Conservation (phyloP, 2,329 filamentous ascomycete genomes). For the Xylariomycetidae sp. region DNA sequence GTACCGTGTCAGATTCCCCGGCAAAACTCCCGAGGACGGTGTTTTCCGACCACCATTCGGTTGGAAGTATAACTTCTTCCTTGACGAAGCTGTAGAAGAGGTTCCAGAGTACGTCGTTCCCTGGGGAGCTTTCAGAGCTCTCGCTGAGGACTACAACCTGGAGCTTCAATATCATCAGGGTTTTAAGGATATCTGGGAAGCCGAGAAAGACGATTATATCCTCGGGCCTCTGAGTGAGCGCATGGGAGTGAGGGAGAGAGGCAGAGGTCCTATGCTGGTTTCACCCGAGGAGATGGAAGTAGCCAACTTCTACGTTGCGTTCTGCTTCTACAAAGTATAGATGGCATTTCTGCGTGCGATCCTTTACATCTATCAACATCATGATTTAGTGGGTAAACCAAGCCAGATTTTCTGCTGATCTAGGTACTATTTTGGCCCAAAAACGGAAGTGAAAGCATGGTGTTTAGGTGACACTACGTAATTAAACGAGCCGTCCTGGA, state of each 20-base stretch:
- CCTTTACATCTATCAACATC: too few species aligned
- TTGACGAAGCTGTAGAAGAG: slow-evolving; percentile 92
- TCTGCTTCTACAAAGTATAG: slow-evolving; percentile 94
- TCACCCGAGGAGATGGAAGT: slow-evolving; percentile 89
- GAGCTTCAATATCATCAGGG: slow-evolving; percentile 91
- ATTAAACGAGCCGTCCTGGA: too few species aligned
- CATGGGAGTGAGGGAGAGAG: slow-evolving; percentile 84
- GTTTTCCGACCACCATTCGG: slow-evolving; percentile 92
- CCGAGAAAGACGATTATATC: slow-evolving; percentile 79
- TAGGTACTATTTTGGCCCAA: too few species aligned
- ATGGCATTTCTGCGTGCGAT: too few species aligned
- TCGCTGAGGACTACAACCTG: slow-evolving; percentile 95
- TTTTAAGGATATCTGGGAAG: slow-evolving; percentile 86
- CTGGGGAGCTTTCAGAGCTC: slow-evolving; percentile 93
- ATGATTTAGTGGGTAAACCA: too few species aligned
- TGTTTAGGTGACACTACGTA: too few species aligned
- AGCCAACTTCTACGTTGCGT: slow-evolving; percentile 84
- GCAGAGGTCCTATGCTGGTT: slow-evolving; percentile 63
- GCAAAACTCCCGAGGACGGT: slow-evolving; percentile 76
- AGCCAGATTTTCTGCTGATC: too few species aligned
- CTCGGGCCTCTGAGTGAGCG: slow-evolving; percentile 83
- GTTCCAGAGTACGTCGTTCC: slow-evolving; percentile 97
- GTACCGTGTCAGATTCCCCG: slow-evolving; percentile 85
- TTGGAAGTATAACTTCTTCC: slow-evolving; percentile 97
- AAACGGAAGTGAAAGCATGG: too few species aligned